Base-by-base conservation (phyloP, 2,329 filamentous ascomycete species). In the Sporothrix humicola region DNA sequence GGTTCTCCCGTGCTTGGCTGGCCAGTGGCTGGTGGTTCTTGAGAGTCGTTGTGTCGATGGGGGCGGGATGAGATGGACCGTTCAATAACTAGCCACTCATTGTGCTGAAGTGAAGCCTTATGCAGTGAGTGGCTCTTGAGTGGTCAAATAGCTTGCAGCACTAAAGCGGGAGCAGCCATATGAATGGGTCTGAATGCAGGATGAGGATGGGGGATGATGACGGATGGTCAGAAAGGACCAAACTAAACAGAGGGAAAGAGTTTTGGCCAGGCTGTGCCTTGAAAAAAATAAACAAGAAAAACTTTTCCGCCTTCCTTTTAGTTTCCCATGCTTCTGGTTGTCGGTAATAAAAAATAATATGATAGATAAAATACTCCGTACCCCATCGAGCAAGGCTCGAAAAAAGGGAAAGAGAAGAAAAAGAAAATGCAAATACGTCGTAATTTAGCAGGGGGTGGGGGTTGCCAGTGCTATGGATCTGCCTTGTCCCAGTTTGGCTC, bases 1-100 rank as follows among this genome's bases (percentile, higher is more conserved):
- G 63, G 50, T 52, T 37, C 52, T 63, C 52, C 10, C 63, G 52
- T 58, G 46, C 48, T 63, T 77, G 76, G 76, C 74, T 77, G 77
- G 76, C 74, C 76, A 78, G 77, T 77, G 76, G 76, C 74, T 77
- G 77, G 76, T 74, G 76, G 78, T 76, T 76, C 78, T 74, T 75
- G 75, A 73, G 76, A 73, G 76, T 76, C 69, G 74, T 77, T 74
- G 74, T 75, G 66, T 52, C 75, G 76, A 77, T 78, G 77, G 79
- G 79, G 79, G 80, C 79, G 81, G 79, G 77, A 78, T 77, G 58
- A 71, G 58, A 71, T 61, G 59, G 59, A 50, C 31, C 17, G 37
- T 37, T 37, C 26, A 44, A 17, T 46, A 78, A 77, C 78, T 78
- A 79, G 80, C 82, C 83, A 84, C 80, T 83, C 79, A 84, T 77